Conservation (phyloP, 306 rosid genomes). For the Vigna unguiculata region DNA sequence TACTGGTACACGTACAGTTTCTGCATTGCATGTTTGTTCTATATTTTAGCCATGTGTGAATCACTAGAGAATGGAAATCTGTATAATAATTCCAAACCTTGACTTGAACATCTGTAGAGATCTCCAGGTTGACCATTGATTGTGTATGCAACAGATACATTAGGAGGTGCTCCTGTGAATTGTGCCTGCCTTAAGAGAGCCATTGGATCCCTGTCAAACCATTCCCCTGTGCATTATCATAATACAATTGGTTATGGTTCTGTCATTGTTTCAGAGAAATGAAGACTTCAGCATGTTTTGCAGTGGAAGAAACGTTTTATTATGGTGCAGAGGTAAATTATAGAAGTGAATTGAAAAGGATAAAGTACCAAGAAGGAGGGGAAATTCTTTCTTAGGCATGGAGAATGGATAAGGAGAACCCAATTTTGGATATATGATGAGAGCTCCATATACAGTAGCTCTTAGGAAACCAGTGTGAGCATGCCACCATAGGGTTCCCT, state of each 20-base stretch:
- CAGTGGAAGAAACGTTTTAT: conserved; percentile 1
- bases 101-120: conserved; percentile 73
- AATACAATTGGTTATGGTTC: too few relatives aligned
- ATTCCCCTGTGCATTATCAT: conserved; percentile 71
- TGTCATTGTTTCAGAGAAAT: background rate
- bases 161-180: conserved; percentile 88
- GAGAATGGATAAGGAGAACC: conserved; percentile 81
- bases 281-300: background rate
- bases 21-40: conserved; percentile 55
- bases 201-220: conserved; percentile 84
- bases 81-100: conserved; percentile 57
- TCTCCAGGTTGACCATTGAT: conserved; percentile 95
- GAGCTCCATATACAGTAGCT: conserved; percentile 93
- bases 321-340: background rate
- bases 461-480: conserved; percentile 88
- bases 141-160: conserved; percentile 80
- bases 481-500: conserved; percentile 99
- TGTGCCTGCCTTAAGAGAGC: conserved; percentile 64
- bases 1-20: conserved; percentile 64
- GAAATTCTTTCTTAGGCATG: conserved; percentile 68
- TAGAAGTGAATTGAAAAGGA: background rate
- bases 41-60: background rate
- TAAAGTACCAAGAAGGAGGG: conserved; percentile 78
- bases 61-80: conserved; percentile 4
- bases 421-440: conserved; percentile 75